Base-by-base conservation (phyloP, 1,139 yeast species). In the Yamadazyma taylorii region DNA sequence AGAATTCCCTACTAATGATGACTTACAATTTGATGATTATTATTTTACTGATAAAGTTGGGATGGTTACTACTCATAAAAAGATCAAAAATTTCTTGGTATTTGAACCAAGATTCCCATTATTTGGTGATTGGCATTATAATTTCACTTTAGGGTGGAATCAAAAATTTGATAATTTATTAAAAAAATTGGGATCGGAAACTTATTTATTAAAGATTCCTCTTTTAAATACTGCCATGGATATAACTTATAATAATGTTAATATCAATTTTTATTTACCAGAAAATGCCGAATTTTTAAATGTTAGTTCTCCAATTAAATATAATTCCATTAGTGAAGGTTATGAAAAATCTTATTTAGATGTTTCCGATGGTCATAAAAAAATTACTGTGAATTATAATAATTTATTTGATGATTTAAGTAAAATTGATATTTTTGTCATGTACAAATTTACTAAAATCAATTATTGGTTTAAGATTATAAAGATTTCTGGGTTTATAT, bases 101-200 rank as follows among this genome's bases (percentile, higher is more conserved):
- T 60, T 92, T 47, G 79, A 76, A 53, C 98, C 98, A 39, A 76
- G 99, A 58, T 92, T 73, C 68, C 99, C 99, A 10, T 55, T 92
- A 7, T 86, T 88, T 63, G 99, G 98, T 34, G 95, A 90, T 29
- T 92, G 99, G 99, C 78, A 82, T 52, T 92, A 89, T 64, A 89
- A 92, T 63, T 92, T 88, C 69, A 92, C 98, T 15, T 66, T 92
- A 53, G 97, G 97, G 6, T 94, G 96, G 96, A 78, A 83, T 39
- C 76, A 79, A 47, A 66, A 71, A 28, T 63, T 89, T 33, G 56
- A 66, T 19, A 65, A 76, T 34, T 80, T 73, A 50, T 67, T 88
- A 40, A 78, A 64, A 48, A 57, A 59, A 43, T 48, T 66, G 11
- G 58, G 61, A 45, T 56, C 59, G n/a, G 83, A 81, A 43, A 72